Base-by-base conservation (phyloP, 106 monocot genomes). In the Dendrobium nobile region DNA sequence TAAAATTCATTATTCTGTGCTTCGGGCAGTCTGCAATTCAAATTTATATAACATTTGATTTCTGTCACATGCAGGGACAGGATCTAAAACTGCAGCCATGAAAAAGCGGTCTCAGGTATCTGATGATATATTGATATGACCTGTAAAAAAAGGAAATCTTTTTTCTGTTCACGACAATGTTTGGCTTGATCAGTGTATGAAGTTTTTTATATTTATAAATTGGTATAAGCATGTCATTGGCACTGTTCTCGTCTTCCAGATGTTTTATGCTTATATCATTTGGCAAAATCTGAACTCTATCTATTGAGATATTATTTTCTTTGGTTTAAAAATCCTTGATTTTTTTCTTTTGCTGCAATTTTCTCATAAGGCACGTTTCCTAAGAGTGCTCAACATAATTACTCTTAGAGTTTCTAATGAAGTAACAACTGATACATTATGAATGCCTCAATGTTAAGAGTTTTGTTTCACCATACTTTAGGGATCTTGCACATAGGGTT, bases 81-180 rank as follows among this genome's bases (percentile, higher is more conserved):
- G 74, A 74, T 43, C 74, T 74, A 22, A 7, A 74, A 44, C 20
- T 19, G 74, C 19, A 42, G 74, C n/a, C 17, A 20, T 22, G 16
- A 44, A 18, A 74, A 74, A 74, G 16, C 74, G 20, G 42, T 74
- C 74, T 74, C 42, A 74, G 74, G 74, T 74, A 74, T 74, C 41
- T n/a, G 15, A 4, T 19, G 4, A 44, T 18, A n/a, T 40, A 28
- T 70, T 70, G 5, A 11, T 28, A 37, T 13, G 70, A 37, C 28
- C 28, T 70, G n/a, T 61, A 61, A 61, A 70, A 70, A 37, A 15
- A 70, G 15, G 37, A 70, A 67, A 70, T 33, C 4, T 4, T 22
- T 33, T 37, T 33, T 70, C 37, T 70, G 1, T 28, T 33, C 31
- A 70, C 70, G 4, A 37, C 16, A 37, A 37, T 70, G 4, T 16